A percentile compares a stretch with the other conserved stretches of the same genome.
Evolutionary conservation across 1,284 basidiomycete genomes (phyloP).

Genomic region (Boletus hoseneyae): DNA sequence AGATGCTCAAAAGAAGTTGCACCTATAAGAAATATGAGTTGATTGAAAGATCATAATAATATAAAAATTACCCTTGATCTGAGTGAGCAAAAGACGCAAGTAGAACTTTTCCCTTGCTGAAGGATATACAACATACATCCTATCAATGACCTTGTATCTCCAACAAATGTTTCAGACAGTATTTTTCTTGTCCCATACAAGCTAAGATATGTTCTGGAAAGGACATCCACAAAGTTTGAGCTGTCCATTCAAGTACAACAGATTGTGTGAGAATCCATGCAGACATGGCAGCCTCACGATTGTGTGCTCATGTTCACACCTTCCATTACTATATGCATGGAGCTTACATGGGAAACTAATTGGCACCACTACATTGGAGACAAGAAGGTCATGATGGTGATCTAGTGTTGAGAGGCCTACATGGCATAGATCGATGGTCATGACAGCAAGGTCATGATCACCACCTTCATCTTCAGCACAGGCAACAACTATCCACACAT

Average conservation of each 20-base stretch:
- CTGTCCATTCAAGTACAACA: neutral
- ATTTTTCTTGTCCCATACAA: no score
- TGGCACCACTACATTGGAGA: neutral
- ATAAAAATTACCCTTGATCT: no score
- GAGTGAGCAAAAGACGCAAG: no score
- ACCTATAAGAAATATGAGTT: no score
- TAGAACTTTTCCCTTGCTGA: no score
- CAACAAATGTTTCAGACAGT: no score
- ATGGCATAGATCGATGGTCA: neutral
- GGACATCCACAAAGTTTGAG: neutral
- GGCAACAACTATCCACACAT: conserved; percentile 11
- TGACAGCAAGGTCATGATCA: neutral
- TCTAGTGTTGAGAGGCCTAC: neutral
- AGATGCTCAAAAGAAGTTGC: no score
- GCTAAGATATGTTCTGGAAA: neutral
- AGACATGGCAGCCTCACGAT: neutral
- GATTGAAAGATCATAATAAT: no score
- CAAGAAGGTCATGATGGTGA: neutral
- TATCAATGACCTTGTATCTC: no score
- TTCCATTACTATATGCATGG: neutral
- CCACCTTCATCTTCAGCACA: conserved; percentile 4
- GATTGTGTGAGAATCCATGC: neutral
- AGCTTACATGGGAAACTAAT: neutral
- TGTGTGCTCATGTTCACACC: neutral
- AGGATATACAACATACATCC: no score